phyloP scores from a whole-genome alignment of 176 grass and related monocot species.

The Miscanthus lutarioriparius region DNA sequence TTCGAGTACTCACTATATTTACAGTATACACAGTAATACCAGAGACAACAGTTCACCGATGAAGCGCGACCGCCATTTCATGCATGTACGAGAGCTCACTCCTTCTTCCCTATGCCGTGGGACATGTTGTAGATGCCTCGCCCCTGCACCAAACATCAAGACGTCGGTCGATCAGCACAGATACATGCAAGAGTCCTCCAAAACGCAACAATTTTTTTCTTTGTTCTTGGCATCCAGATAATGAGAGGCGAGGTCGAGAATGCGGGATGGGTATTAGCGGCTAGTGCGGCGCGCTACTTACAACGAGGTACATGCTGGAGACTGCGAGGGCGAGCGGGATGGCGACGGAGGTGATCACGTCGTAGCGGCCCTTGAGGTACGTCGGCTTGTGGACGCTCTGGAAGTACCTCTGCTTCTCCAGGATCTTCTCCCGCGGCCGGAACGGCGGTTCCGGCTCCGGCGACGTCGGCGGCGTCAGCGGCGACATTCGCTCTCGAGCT shows the following conservation, averaged over 20 bases:
- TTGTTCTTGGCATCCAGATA: background rate
- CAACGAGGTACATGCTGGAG: conserved; percentile 62
- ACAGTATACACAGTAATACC: background rate
- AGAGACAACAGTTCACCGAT: background rate
- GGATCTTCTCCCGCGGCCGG: conserved; percentile 63
- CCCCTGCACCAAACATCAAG: conserved; percentile 33
- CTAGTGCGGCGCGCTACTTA: background rate
- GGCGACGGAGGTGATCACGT: conserved; percentile 68
- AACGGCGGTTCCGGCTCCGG: conserved; percentile 60
- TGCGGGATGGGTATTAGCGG: no score
- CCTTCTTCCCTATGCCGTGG: conserved; percentile 70
- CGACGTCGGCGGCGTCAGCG: conserved; percentile 7
- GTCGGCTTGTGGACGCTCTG: conserved; percentile 65
- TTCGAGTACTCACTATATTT: background rate
- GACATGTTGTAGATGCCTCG: conserved; percentile 77
- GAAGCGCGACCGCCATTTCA: background rate
- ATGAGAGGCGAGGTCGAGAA: background rate
- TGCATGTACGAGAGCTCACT: background rate
- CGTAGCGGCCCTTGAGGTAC: conserved; percentile 70
- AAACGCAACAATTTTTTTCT: no score
- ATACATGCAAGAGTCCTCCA: no score
- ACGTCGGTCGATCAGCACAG: background rate
- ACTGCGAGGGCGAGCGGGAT: conserved; percentile 67
- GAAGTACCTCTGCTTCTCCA: conserved; percentile 65
- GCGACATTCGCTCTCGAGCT: background rate